Base-by-base conservation (phyloP, 2,329 filamentous ascomycete species). In the Chrysoporthe austroafricana region DNA sequence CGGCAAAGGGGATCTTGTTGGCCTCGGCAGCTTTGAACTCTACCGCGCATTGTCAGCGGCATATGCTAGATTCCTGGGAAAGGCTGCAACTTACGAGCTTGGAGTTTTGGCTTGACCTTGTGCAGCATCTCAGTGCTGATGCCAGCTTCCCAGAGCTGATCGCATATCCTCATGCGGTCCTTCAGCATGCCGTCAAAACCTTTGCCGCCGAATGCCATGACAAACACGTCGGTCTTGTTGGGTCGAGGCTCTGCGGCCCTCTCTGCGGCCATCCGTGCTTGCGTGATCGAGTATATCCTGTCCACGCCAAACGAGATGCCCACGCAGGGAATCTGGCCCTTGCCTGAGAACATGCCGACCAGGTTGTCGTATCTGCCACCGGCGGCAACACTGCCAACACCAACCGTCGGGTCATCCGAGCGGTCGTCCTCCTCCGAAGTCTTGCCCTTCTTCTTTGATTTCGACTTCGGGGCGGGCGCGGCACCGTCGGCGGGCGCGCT, bases 181-280 rank as follows among this genome's bases (percentile, higher is more conserved):
- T 89, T 88, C 65, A 97, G 81, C 71, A 96, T 83, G 58, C 93
- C 93, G 18, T 86, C 90, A 78, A 94, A 95, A 26, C 90, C 91
- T 80, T 94, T 95, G 64, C 92, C 91, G 64, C 93, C 94, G 75
- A 97, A 94, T 0, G 94, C 94, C 94, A 98, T 98, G 75, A 98
- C 91, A 79, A 89, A 97, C 58, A 94, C 94, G 76, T 98, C 94
- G 2, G 94, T 90, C 73, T 96, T 91, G 75, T 90, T 93, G 71
- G 63, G 59, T 11, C 66, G 70, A 7, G 57, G 62, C 54, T 66
- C 63, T 34, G 46, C 46, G 57, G 82, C 85, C 74, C 86, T 84
- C 67, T 88, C 86, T 85, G 86, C 70, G 87, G 88, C 77, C 93
- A 85, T 61, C 90, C 86, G 63, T 32, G 91, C 89, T 78, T 96